A percentile compares a stretch with the other conserved stretches of the same genome.
Evolutionary conservation across 305 asterid species (phyloP).

Genomic region (Fraxinus angustifolia): DNA sequence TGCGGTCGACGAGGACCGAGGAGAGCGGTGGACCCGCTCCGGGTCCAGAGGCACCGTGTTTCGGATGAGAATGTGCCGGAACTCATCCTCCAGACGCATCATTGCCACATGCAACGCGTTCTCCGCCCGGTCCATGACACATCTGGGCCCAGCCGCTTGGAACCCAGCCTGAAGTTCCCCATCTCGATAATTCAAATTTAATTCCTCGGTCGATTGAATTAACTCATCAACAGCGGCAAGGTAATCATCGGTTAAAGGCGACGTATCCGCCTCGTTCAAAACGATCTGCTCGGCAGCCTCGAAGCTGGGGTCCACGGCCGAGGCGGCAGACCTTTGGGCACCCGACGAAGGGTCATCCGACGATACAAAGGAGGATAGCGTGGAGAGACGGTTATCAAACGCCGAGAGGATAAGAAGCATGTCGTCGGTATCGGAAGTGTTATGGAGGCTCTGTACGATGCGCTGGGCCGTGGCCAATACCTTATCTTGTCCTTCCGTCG

Average conservation of each 20-base stretch:
- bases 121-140: slow-evolving; percentile 67
- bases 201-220: slow-evolving; percentile 63
- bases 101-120: slow-evolving; percentile 74
- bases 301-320: slow-evolving; percentile 39
- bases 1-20: slow-evolving; percentile 51
- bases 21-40: slow-evolving; percentile 60
- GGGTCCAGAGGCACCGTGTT: slow-evolving; percentile 61
- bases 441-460: slow-evolving; percentile 77
- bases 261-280: slow-evolving; percentile 35
- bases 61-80: slow-evolving; percentile 51
- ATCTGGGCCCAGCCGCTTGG: slow-evolving; percentile 19
- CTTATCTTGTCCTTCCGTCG: slow-evolving; percentile 71
- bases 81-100: slow-evolving; percentile 84
- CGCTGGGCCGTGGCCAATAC: slow-evolving; percentile 89
- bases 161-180: not conserved
- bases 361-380: slow-evolving; percentile 63
- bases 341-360: slow-evolving; percentile 21
- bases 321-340: slow-evolving; percentile 11
- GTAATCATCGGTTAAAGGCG: slow-evolving; percentile 45
- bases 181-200: slow-evolving; percentile 32
- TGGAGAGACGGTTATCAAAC: slow-evolving; percentile 80
- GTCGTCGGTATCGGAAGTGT: slow-evolving; percentile 70
- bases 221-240: slow-evolving; percentile 69
- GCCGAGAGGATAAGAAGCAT: slow-evolving; percentile 70
- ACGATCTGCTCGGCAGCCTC: slow-evolving; percentile 64